phyloP scores from a whole-genome alignment of 805 yeast genomes.

The Cyberlindnera nakhonratchasimensis region DNA sequence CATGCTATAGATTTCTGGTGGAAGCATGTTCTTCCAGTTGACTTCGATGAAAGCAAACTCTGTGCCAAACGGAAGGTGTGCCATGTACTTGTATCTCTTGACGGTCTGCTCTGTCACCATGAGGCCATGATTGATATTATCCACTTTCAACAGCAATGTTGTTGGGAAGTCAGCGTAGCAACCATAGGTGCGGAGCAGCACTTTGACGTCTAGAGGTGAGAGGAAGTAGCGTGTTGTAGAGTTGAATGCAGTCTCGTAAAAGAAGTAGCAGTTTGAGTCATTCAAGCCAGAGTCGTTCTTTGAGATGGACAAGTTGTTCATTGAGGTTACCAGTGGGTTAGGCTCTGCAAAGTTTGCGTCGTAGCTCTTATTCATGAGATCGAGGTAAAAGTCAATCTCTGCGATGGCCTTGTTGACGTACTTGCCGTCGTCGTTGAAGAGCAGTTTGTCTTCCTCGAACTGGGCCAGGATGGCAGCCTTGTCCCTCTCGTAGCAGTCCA shows the following conservation, averaged over 20 bases:
- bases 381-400: constrained; percentile 48
- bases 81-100: constrained; percentile 66
- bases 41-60: constrained; percentile 81
- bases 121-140: constrained; percentile 64
- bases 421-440: constrained; percentile 58
- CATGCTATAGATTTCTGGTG: constrained; percentile 40
- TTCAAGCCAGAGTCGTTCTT: constrained; percentile 23
- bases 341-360: constrained; percentile 22
- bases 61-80: constrained; percentile 83
- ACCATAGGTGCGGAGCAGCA: constrained; percentile 60
- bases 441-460: constrained; percentile 51
- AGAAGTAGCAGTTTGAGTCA: constrained; percentile 54
- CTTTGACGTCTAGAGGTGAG: constrained; percentile 75
- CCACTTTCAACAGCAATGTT: constrained; percentile 56
- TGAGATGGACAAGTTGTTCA: constrained; percentile 15
- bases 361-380: constrained; percentile 35
- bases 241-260: constrained; percentile 74
- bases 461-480: constrained; percentile 48
- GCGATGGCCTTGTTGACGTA: constrained; percentile 53
- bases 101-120: constrained; percentile 56
- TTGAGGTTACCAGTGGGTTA: constrained; percentile 13
- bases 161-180: constrained; percentile 68
- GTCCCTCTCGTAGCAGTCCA: constrained; percentile 58
- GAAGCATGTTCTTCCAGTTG: constrained; percentile 61
- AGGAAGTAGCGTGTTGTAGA: constrained; percentile 64